Conservation (phyloP, 1,284 basidiomycete species). For the Schizopora paradoxa region DNA sequence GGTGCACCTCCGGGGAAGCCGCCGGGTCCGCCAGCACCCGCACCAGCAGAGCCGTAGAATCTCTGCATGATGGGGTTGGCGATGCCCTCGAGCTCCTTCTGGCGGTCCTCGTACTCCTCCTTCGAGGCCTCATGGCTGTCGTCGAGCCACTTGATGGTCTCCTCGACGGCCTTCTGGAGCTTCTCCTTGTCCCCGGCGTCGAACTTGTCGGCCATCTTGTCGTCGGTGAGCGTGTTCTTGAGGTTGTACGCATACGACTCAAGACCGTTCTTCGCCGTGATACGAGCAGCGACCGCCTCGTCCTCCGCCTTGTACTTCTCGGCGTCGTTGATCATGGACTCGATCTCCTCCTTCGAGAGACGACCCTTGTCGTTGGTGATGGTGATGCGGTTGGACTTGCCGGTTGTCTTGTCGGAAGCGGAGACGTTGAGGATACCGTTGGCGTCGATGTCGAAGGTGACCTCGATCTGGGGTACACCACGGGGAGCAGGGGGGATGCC, state of each 20-base stretch:
- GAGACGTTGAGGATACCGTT: slow-evolving; percentile 98
- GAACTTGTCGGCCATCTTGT: slow-evolving; percentile 87
- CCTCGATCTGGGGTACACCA: slow-evolving; percentile 97
- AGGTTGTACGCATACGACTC: slow-evolving; percentile 97
- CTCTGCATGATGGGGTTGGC: slow-evolving; percentile 96
- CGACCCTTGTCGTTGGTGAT: slow-evolving; percentile 99
- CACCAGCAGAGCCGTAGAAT: slow-evolving; percentile 78
- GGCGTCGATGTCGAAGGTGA: slow-evolving; percentile 98
- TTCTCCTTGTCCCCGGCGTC: slow-evolving; percentile 84
- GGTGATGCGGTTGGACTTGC: slow-evolving; percentile 94
- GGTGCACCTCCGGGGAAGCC: slow-evolving; percentile 47
- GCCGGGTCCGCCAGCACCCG: slow-evolving; percentile 40
- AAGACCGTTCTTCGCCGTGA: slow-evolving; percentile 81
- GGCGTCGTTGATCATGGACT: slow-evolving; percentile 92
- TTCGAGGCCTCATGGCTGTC: slow-evolving; percentile 85
- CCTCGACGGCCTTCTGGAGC: slow-evolving; percentile 80
- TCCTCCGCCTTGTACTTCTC: slow-evolving; percentile 93
- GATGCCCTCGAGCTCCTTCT: slow-evolving; percentile 91
- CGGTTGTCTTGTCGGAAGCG: slow-evolving; percentile 95
- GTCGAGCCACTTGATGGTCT: slow-evolving; percentile 89
- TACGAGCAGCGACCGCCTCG: slow-evolving; percentile 77
- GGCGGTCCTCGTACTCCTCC: slow-evolving; percentile 93
- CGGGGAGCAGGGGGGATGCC: slow-evolving; percentile 98
- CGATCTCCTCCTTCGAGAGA: slow-evolving; percentile 97
- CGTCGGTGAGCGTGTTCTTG: slow-evolving; percentile 83